Base-by-base conservation (phyloP, 306 rosid genomes). In the Pyrus communis region DNA sequence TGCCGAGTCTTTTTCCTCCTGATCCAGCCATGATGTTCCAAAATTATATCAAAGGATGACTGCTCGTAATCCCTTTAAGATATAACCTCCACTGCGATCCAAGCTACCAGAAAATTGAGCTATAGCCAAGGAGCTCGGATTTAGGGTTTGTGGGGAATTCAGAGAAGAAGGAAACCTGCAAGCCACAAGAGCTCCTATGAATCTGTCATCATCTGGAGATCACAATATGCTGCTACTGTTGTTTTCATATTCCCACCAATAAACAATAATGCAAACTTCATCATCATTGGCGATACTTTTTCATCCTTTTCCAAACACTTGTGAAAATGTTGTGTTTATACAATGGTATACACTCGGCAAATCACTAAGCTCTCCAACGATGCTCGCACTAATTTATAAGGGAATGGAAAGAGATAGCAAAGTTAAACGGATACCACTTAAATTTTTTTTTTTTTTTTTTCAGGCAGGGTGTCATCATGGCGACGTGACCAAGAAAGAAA, bases 331-430 rank as follows among this genome's bases (percentile, higher is more conserved):
- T 78, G 77, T 75, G 84, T 46, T 70, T 81, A 31, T 69, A 80
- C 78, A 78, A 87, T 86, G 93, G 85, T 75, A 80, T 75, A 82
- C 87, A 87, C 85, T 83, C 75, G 76, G 78, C 71, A 72, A 78
- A 54, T 74, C 89, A 87, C 93, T 83, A 87, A 69, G 64, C 60
- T 55, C 42, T 23, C 61, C 60, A 55, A 19, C 25, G n/a, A 55
- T 21, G 61, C 27, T 55, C 22, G 61, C 61, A 55, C 25, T 21
- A 55, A 19, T 21, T 55, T 55, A 8, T 10, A 21, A 18, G 5
- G 13, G 11, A 71, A 15, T 23, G 22, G 18, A 25, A 28, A 51
- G 54, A 22, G 54, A 18, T 49, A 10, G 25, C 74, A 49, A 35
- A 11, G 49, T 22, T 12, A 12, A 22, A 4, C 4, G 30, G 31